These are phyloP conservation scores for Suillus occidentalis DNA, from an alignment of 768 basidiomycete species.

Conservation along the genomic window DNA sequence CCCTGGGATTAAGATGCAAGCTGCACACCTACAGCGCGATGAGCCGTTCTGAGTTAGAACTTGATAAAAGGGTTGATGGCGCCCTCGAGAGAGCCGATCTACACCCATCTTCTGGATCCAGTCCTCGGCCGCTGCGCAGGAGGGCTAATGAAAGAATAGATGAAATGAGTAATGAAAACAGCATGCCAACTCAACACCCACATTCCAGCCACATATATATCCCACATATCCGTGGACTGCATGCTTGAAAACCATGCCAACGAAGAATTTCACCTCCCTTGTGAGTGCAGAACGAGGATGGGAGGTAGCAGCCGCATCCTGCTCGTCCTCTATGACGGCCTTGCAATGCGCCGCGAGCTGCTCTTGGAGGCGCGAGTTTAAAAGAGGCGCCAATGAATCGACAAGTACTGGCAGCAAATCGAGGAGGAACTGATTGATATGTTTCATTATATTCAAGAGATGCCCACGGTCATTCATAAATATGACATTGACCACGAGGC, in stretches of 20 bases:
- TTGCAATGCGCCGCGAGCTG: slow-evolving; percentile 33
- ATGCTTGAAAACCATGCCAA: slow-evolving; percentile 50
- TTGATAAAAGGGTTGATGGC: slow-evolving; percentile 52
- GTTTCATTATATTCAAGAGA: slow-evolving; percentile 33
- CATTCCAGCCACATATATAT: slow-evolving; percentile 52
- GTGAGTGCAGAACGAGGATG: slow-evolving; percentile 26
- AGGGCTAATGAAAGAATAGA: slow-evolving; percentile 17
- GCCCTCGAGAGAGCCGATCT: slow-evolving; percentile 38
- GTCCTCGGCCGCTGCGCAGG: slow-evolving; percentile 40
- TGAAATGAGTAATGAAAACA: not conserved
- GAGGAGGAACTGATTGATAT: slow-evolving; percentile 38
- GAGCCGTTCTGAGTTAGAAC: slow-evolving; percentile 36
- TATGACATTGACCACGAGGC: slow-evolving; percentile 40
- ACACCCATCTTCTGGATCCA: slow-evolving; percentile 49
- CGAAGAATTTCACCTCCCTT: slow-evolving; percentile 40
- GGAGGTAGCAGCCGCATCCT: slow-evolving; percentile 25
- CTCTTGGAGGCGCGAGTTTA: slow-evolving; percentile 23
- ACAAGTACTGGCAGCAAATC: slow-evolving; percentile 44
- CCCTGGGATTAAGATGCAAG: not conserved
- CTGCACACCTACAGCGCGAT: slow-evolving; percentile 35
- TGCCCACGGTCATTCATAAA: slow-evolving; percentile 34
- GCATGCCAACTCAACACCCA: slow-evolving; percentile 17
- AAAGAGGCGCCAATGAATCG: slow-evolving; percentile 36
- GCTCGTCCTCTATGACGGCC: slow-evolving; percentile 32
- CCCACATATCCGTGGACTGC: slow-evolving; percentile 40